Evolutionary conservation across 139 green algal genomes (phyloP).

Genomic region (Picochlorum sp.): DNA sequence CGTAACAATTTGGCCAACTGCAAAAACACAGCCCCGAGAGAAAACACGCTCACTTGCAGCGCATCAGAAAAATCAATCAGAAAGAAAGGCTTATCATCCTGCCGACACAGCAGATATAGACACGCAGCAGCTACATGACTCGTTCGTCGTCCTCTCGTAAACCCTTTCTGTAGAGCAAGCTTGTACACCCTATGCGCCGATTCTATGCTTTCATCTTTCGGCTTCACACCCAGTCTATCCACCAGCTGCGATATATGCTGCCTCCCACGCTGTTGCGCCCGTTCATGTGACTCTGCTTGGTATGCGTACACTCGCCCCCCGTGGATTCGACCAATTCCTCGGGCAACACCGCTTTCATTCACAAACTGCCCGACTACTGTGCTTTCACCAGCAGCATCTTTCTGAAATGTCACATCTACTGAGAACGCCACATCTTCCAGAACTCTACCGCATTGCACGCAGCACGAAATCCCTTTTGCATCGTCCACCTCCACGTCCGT

Average conservation of each 20-base stretch:
- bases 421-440: constrained; percentile 82
- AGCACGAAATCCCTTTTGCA: constrained; percentile 72
- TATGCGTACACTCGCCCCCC: constrained; percentile 61
- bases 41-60: constrained; percentile 60
- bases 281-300: constrained; percentile 77
- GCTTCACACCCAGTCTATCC: constrained; percentile 69
- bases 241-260: constrained; percentile 65
- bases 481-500: constrained; percentile 63
- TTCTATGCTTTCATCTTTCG: constrained; percentile 59
- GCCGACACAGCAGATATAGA: constrained; percentile 91
- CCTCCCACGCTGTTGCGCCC: constrained; percentile 55
- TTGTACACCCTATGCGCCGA: constrained; percentile 61
- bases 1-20: constrained; percentile 81
- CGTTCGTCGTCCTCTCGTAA: constrained; percentile 82
- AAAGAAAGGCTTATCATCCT: constrained; percentile 91
- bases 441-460: constrained; percentile 74
- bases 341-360: constrained; percentile 39
- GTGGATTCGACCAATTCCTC: constrained; percentile 46
- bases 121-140: constrained; percentile 85
- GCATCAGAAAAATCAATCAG: constrained; percentile 95
- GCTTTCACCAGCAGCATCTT: constrained; percentile 62
- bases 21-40: constrained; percentile 78
- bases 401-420: constrained; percentile 76
- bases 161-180: constrained; percentile 80
- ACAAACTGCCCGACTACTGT: constrained; percentile 78